Evolutionary conservation across 2,329 filamentous ascomycete genomes (phyloP), one percentile per base, ranked within the genome.

Genomic region (Colletotrichum horii): DNA sequence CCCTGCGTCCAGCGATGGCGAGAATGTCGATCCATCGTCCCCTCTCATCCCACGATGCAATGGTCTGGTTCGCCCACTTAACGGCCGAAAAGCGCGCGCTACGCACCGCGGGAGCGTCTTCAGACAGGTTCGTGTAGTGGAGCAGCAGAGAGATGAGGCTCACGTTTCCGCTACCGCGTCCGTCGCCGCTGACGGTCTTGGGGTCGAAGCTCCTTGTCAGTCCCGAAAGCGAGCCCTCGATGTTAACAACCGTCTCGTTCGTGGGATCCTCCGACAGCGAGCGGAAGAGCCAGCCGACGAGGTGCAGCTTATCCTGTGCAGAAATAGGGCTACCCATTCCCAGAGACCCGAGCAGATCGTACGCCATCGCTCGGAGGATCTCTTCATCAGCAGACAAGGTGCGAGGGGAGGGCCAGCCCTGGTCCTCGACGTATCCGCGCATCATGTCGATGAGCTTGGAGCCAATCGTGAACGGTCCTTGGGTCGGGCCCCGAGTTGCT

Each of bases 11-110:
- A 19, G 91, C 92, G 11, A 97, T 87, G 9, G 96, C 96, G 66
- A 98, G 88, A 19, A 98, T 91, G 82, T 98, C 92, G 62, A 98
- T 94, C 95, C 95, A 98, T 65, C 97, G 91, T 30, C 92, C 97
- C 48, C 93, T 88, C 12, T 95, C 89, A 80, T 98, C 95, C 24
- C 89, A 89, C 79, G 95, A 98, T 1, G 94, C 91, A 7, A 99
- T 87, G 80, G 95, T 98, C 66, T 95, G 91, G 81, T 98, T 98
- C 14, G 95, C 95, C 88, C 96, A 98, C 74, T 97, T 94, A 9
- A 97, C 93, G 28, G 93, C 93, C 24, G 95, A 93, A 84, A 96
- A 97, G 9, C 95, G 92, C 38, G 94, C 94, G 80, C 94, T 96
- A 78, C 94, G 90, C n/a, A 93, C 87, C 19, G 90, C 87, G n/a